Conservation (phyloP, 2,329 filamentous ascomycete genomes). For the Gremmenia infestans region DNA sequence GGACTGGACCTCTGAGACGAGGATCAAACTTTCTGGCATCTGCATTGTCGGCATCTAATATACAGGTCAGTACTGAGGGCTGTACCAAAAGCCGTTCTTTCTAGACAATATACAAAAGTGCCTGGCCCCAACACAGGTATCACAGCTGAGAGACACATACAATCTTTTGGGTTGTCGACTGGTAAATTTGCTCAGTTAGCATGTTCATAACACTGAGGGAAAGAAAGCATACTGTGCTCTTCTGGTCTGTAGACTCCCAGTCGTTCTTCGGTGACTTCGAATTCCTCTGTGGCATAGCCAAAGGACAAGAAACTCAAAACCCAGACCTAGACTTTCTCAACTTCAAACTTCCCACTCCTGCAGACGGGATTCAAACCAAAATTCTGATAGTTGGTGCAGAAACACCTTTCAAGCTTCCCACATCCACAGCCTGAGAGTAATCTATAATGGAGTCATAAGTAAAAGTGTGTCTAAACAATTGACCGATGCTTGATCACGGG, state of each 20-base stretch:
- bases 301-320: slow-evolving; percentile 76
- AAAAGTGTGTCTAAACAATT: not conserved
- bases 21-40: slow-evolving; percentile 81
- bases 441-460: slow-evolving; percentile 42
- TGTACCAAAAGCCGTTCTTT: not conserved
- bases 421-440: slow-evolving; percentile 79
- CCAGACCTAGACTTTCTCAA: slow-evolving; percentile 51
- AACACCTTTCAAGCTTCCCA: slow-evolving; percentile 72
- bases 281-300: slow-evolving; percentile 81
- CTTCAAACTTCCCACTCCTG: not conserved
- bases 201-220: too few species aligned
- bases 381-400: slow-evolving; percentile 75
- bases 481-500: not conserved
- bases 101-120: too few species aligned
- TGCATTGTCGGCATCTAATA: slow-evolving; percentile 64
- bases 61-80: not conserved
- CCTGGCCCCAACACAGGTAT: too few species aligned
- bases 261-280: slow-evolving; percentile 76
- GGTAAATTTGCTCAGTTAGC: not conserved
- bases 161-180: slow-evolving; percentile 63
- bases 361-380: slow-evolving; percentile 42
- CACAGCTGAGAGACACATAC: slow-evolving; percentile 2
- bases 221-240: slow-evolving; percentile 42
- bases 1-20: slow-evolving; percentile 75
- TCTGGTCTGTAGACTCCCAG: slow-evolving; percentile 78